Evolutionary conservation across 148 eudicot genomes (phyloP), one percentile per base, ranked within the genome.

Genomic region (Rhododendron mucronatum): DNA sequence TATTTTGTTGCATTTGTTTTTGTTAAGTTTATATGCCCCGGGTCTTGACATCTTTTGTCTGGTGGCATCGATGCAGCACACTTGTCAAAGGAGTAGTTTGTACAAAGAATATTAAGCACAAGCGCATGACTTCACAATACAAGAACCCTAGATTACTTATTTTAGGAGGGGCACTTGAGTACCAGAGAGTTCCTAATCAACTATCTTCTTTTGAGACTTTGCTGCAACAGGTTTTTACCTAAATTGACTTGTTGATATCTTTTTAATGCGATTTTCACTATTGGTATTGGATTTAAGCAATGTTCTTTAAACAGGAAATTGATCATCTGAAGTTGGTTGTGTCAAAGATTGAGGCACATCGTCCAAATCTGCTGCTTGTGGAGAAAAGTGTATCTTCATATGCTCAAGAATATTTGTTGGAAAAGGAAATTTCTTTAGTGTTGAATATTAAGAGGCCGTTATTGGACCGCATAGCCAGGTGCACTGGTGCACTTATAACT

Each of bases 321-420:
- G 94, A 97, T 90, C 94, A 97, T 89, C 88, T 95, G 76, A 97
- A 93, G 94, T 61, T 89, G 89, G 87, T 95, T 91, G 98, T 97
- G 82, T 94, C 98, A 81, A 93, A 88, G 88, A 95, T 97, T 89
- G 98, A 97, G 91, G 95, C 94, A 67, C 98, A 91, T 88, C 94
- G 90, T 51, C 91, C 99, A 81, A 95, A 97, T 87, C 94, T 97
- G 84, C 91, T 97, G 84, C 93, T 97, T 83, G 99, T 97, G 77
- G 99, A 97, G 90, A 97, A 95, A 93, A 97, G 96, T 86, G 99
- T 95, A 48, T 95, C 99, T 85, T 92, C 99, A 37, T 92, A 93
- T 93, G 98, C 99, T 77, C 96, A 95, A 83, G 95, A 97, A 88
- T 94, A 93, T 89, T 92, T 97, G 47, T 86, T 97, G 61, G 94